Evolutionary conservation across 2,329 filamentous ascomycete species (phyloP).

Genomic region (Beauveria sp.): DNA sequence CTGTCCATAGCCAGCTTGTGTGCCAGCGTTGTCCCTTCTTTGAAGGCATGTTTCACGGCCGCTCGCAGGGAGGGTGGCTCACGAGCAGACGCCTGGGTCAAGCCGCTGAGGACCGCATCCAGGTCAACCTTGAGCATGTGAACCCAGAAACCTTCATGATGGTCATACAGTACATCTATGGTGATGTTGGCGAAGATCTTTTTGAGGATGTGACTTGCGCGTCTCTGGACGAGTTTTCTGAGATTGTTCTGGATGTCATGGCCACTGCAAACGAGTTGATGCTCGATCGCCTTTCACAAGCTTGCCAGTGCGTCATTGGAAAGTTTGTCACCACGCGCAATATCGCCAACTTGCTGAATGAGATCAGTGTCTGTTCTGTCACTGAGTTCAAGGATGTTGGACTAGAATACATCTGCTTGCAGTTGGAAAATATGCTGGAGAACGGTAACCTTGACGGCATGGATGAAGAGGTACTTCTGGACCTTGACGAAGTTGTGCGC

Average conservation of each 20-base stretch:
- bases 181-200: constrained; percentile 70
- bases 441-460: constrained; percentile 81
- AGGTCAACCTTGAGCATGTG: constrained; percentile 78
- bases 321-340: constrained; percentile 81
- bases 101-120: constrained; percentile 38
- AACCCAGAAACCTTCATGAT: constrained; percentile 64
- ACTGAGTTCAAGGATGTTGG: constrained; percentile 81
- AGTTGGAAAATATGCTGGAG: constrained; percentile 85
- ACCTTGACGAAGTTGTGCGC: constrained; percentile 73
- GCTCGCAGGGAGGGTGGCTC: constrained; percentile 79
- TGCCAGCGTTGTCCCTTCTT: constrained; percentile 90
- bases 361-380: constrained; percentile 75
- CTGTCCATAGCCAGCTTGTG: constrained; percentile 69
- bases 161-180: constrained; percentile 75
- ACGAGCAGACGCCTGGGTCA: constrained; percentile 51
- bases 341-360: constrained; percentile 76
- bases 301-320: constrained; percentile 79
- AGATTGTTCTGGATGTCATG: constrained; percentile 87
- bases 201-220: constrained; percentile 69
- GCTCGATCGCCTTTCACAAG: constrained; percentile 82
- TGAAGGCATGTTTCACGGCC: constrained; percentile 79
- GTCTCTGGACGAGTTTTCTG: constrained; percentile 75
- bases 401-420: constrained; percentile 84
- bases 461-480: constrained; percentile 71
- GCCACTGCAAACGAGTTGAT: constrained; percentile 88